Percentiles rank a stretch among this genome's conserved stretches.
Conservation (phyloP, 1,284 basidiomycete genomes). For the Meripilus lineatus region DNA sequence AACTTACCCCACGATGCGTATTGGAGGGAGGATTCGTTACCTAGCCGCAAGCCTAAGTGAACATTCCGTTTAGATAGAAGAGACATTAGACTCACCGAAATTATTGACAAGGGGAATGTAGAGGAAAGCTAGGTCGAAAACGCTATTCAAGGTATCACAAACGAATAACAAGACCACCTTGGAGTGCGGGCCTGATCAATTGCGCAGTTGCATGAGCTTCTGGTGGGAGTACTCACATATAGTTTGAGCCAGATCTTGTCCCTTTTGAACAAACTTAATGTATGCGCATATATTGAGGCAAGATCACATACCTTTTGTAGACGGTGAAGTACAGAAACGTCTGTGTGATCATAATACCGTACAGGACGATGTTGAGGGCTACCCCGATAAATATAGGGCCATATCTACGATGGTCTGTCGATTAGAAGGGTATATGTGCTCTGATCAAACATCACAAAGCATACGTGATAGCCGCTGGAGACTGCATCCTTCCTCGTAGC, state of each 20-base stretch:
- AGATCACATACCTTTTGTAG: slow-evolving; percentile 31
- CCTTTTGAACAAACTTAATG: slow-evolving; percentile 2
- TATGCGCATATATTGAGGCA: neutral
- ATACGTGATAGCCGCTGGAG: slow-evolving; percentile 23
- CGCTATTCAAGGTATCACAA: slow-evolving; percentile 35
- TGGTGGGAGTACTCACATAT: slow-evolving; percentile 22
- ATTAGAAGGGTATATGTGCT: neutral
- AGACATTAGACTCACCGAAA: slow-evolving; percentile 26
- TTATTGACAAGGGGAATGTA: slow-evolving; percentile 32
- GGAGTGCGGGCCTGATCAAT: neutral
- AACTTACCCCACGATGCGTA: slow-evolving; percentile 29
- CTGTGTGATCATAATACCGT: slow-evolving; percentile 38
- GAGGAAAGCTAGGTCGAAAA: slow-evolving; percentile 34
- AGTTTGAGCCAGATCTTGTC: slow-evolving; percentile 28
- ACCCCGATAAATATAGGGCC: slow-evolving; percentile 38
- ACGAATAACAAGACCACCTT: slow-evolving; percentile 32
- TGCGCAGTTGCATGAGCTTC: no score
- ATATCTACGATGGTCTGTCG: slow-evolving; percentile 25
- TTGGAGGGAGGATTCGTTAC: slow-evolving; percentile 18
- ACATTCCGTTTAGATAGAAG: no score
- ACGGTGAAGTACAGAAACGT: slow-evolving; percentile 36
- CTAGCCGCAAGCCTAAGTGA: slow-evolving; percentile 19
- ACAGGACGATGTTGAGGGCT: slow-evolving; percentile 35
- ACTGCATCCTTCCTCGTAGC: slow-evolving; percentile 15
- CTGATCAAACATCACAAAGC: slow-evolving; percentile 1